Conservation (phyloP, 2,329 filamentous ascomycete species). For the Dactylellina parvicollis region DNA sequence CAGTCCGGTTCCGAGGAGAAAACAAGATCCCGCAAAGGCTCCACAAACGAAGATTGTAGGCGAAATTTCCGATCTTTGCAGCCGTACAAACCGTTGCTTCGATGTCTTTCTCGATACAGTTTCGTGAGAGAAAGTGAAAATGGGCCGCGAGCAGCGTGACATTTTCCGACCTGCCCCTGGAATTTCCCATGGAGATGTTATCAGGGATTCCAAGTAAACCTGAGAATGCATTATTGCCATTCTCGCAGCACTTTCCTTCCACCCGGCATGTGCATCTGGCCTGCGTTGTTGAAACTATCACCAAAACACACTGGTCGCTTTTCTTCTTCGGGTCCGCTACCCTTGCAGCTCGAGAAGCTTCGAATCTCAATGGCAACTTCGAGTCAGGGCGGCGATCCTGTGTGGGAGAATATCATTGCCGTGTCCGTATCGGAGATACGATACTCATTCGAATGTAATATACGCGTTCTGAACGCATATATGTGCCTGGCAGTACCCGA, state of each 20-base stretch:
- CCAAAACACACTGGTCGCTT: slow-evolving; percentile 37
- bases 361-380: slow-evolving; percentile 28
- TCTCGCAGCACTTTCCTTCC: slow-evolving; percentile 1
- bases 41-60: slow-evolving; percentile 49
- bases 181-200: neutral
- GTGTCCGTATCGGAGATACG: slow-evolving; percentile 5
- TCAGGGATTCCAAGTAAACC: slow-evolving; percentile 7
- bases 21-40: slow-evolving; percentile 39
- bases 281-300: slow-evolving; percentile 50
- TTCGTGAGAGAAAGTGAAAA: slow-evolving; percentile 13
- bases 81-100: slow-evolving; percentile 19
- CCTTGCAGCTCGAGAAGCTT: slow-evolving; percentile 21
- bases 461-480: neutral
- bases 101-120: slow-evolving; percentile 21
- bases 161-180: neutral
- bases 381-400: slow-evolving; percentile 33
- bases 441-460: neutral
- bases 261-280: slow-evolving; percentile 8
- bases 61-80: slow-evolving; percentile 48
- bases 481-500: slow-evolving; percentile 13
- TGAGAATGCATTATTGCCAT: slow-evolving; percentile 4
- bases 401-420: slow-evolving; percentile 20
- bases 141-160: neutral
- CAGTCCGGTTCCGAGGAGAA: slow-evolving; percentile 10
- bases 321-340: slow-evolving; percentile 17